phyloP scores from a whole-genome alignment of 208 protist genomes.

The Herpetomonas tarakana region DNA sequence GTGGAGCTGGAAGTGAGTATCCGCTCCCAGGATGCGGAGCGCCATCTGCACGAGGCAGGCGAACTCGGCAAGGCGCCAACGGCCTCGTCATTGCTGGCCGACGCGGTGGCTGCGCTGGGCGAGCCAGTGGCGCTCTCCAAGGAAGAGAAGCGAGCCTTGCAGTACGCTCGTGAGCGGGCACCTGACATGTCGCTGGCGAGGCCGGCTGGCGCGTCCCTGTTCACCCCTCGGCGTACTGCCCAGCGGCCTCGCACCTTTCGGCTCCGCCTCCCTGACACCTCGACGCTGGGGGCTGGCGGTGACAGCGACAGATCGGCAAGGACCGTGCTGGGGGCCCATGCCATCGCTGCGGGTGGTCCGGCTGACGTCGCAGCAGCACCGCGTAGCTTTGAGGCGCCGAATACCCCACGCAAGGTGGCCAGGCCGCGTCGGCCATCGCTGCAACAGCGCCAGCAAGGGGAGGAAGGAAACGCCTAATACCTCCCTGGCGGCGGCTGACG shows the following conservation, averaged over 20 bases:
- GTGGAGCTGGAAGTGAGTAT: not conserved
- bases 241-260: not conserved
- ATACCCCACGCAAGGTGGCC: constrained; percentile 51
- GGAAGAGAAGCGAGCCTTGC: not conserved
- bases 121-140: not conserved
- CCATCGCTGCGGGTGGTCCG: no score
- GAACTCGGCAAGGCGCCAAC: no score
- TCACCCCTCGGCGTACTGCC: not conserved
- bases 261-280: not conserved
- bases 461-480: not conserved
- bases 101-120: not conserved
- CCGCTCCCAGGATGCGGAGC: not conserved
- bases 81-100: not conserved
- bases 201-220: not conserved
- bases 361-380: not conserved
- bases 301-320: no score
- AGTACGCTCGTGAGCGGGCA: not conserved
- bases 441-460: no score
- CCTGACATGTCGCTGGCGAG: not conserved
- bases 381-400: constrained; percentile 35
- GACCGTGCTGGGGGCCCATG: not conserved
- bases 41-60: not conserved
- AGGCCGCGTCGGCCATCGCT: constrained; percentile 34
- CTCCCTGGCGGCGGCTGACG: not conserved
- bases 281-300: no score